Percentiles rank a stretch among this genome's conserved stretches.
Conservation (phyloP, 352 stramenopile species). For the Phytophthora pseudosyringae region DNA sequence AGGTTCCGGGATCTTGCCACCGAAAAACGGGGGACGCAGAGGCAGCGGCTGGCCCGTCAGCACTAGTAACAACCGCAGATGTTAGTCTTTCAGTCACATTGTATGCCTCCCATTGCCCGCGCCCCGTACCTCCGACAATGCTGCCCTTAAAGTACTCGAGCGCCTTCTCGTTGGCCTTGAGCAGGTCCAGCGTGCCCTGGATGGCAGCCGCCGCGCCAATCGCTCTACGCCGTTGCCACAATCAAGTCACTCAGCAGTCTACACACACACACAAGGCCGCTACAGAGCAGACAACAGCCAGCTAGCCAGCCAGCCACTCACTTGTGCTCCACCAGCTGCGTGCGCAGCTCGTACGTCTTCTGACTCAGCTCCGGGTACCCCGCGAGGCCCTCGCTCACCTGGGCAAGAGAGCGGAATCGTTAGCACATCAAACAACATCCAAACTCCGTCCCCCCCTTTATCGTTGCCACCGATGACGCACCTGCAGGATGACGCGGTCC, state of each 20-base stretch:
- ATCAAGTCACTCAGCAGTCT: slow-evolving; percentile 1
- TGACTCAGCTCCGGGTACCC: slow-evolving; percentile 44
- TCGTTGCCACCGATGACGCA: slow-evolving; percentile 26
- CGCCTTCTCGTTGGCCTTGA: slow-evolving; percentile 50
- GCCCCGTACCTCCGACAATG: slow-evolving; percentile 56
- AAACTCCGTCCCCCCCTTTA: no score
- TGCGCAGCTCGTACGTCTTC: slow-evolving; percentile 53
- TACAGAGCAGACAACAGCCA: background rate
- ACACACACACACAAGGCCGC: background rate
- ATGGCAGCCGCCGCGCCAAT: slow-evolving; percentile 59
- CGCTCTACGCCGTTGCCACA: slow-evolving; percentile 28
- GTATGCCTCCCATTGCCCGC: background rate
- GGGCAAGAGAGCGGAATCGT: background rate
- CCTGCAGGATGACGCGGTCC: slow-evolving; percentile 56
- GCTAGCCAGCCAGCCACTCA: slow-evolving; percentile 21
- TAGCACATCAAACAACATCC: background rate
- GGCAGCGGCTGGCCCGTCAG: slow-evolving; percentile 49
- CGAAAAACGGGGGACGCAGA: slow-evolving; percentile 46
- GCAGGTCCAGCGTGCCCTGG: slow-evolving; percentile 47
- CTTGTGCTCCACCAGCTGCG: slow-evolving; percentile 60
- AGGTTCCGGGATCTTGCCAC: slow-evolving; percentile 35
- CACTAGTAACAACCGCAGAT: slow-evolving; percentile 31
- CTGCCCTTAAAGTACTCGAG: slow-evolving; percentile 69
- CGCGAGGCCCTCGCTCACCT: slow-evolving; percentile 58
- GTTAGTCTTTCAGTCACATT: background rate